Base-by-base conservation (phyloP, 179 eudicot genomes). In the Silene coronaria region DNA sequence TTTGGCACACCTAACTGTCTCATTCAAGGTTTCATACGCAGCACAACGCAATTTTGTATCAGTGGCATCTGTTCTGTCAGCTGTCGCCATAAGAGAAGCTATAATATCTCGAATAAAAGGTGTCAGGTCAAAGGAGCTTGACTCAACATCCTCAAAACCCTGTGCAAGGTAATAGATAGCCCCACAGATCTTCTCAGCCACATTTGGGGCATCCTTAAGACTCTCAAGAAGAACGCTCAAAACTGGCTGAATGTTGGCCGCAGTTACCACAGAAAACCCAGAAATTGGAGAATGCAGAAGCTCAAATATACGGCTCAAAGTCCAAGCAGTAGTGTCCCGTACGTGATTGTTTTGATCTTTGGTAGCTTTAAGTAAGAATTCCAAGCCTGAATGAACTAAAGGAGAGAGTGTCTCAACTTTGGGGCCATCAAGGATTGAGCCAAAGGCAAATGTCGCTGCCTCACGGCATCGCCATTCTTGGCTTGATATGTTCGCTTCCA, bases 251-350 rank as follows among this genome's bases (percentile, higher is more conserved):
- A 88, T 84, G 76, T 93, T 91, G 38, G 86, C 81, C 38, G 81
- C 82, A 58, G 91, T 76, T 30, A 93, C 80, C 45, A 93, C 87
- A 8, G 97, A 81, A 69, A 85, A 87, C 23, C 90, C 97, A 75
- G 87, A 78, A 16, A 84, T 74, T 23, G 98, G 92, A 27, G 78
- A 75, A 81, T 93, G 97, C 78, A 93, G 55, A 65, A 93, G 72
- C 87, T 91, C 97, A 83, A 91, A 93, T 78, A 93, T 88, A 69
- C 96, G 88, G 76, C 97, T 82, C 76, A 93, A 88, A 6, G 98
- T 90, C 98, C 98, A 93, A 46, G 98, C 98, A 58, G 98, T 93
- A 7, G 98, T 93, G 76, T 91, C 98, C 83, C 88, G 88, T 53
- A 93, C 98, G 78, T 93, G 98, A 78, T 87, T 86, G 72, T 89